A percentile compares a stretch with the other conserved stretches of the same genome.
These are phyloP conservation scores for Trichoderma arundinaceum DNA, from an alignment of 2,329 filamentous ascomycete genomes.

Conservation along the genomic window DNA sequence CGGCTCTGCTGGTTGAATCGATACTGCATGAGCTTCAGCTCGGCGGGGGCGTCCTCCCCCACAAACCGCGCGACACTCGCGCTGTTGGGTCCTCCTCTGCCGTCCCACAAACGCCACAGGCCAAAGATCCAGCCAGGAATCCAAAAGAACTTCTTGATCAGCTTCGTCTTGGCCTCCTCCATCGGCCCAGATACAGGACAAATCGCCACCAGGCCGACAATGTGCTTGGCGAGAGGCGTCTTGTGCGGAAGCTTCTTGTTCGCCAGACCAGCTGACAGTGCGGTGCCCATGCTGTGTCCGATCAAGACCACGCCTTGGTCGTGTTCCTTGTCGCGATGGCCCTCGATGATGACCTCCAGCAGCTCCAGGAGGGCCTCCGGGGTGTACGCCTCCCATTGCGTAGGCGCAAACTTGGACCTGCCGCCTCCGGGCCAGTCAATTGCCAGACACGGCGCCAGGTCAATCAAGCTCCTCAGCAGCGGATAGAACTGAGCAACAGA, in stretches of 20 bases:
- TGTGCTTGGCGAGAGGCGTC: constrained; percentile 62
- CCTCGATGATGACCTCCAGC: constrained; percentile 74
- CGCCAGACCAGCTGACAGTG: constrained; percentile 74
- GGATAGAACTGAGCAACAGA: constrained; percentile 87
- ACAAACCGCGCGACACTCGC: constrained; percentile 80
- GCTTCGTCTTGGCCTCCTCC: constrained; percentile 49
- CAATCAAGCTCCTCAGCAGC: constrained; percentile 78
- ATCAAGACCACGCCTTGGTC: constrained; percentile 79
- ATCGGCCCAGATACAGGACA: constrained; percentile 76
- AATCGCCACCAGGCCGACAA: constrained; percentile 79
- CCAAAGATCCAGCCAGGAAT: constrained; percentile 77
- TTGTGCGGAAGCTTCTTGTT: constrained; percentile 50
- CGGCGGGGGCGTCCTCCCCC: constrained; percentile 67
- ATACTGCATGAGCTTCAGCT: constrained; percentile 70
- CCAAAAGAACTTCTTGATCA: constrained; percentile 64
- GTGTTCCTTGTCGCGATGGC: constrained; percentile 68
- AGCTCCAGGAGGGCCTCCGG: constrained; percentile 77
- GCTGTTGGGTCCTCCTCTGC: constrained; percentile 77
- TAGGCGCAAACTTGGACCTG: constrained; percentile 74
- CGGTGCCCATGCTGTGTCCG: constrained; percentile 89
- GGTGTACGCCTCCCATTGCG: constrained; percentile 77
- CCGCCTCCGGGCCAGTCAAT: constrained; percentile 93
- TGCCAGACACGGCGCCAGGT: constrained; percentile 79
- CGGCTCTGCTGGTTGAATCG: constrained; percentile 82
- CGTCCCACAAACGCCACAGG: constrained; percentile 77